A percentile compares a stretch with the other conserved stretches of the same genome.
These are phyloP conservation scores for Eragrostis tef DNA, from an alignment of 202 grass and related monocot genomes.

Conservation along the genomic window DNA sequence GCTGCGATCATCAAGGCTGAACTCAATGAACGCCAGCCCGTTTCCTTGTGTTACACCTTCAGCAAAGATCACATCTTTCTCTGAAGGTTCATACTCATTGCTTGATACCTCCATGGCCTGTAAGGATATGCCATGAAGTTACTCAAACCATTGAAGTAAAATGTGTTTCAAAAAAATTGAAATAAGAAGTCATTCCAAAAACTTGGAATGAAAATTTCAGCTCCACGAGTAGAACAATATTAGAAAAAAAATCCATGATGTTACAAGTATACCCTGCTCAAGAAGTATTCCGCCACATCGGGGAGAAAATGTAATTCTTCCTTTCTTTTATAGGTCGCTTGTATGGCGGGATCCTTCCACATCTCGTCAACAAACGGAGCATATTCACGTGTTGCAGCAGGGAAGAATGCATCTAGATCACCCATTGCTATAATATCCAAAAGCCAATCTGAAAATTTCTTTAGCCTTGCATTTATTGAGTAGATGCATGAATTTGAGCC, in stretches of 20 bases:
- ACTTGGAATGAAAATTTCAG: conserved; percentile 14
- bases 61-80: conserved; percentile 88
- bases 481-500: conserved; percentile 63
- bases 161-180: neutral
- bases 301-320: conserved; percentile 90
- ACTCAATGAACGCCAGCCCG: conserved; percentile 86
- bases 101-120: conserved; percentile 97
- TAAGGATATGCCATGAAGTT: conserved; percentile 34
- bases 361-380: conserved; percentile 93
- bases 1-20: conserved; percentile 91
- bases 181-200: conserved; percentile 20
- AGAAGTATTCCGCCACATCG: conserved; percentile 87
- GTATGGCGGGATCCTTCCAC: conserved; percentile 93
- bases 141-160: neutral
- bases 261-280: conserved; percentile 67
- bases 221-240: neutral
- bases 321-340: conserved; percentile 88
- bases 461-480: conserved; percentile 88
- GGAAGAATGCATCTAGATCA: conserved; percentile 93
- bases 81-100: conserved; percentile 97
- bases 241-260: neutral
- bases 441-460: conserved; percentile 99
- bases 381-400: conserved; percentile 96
- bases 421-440: conserved; percentile 98
- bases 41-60: conserved; percentile 98